Base-by-base conservation (phyloP, 2,329 filamentous ascomycete genomes). In the Aspergillus pseudoterreus region DNA sequence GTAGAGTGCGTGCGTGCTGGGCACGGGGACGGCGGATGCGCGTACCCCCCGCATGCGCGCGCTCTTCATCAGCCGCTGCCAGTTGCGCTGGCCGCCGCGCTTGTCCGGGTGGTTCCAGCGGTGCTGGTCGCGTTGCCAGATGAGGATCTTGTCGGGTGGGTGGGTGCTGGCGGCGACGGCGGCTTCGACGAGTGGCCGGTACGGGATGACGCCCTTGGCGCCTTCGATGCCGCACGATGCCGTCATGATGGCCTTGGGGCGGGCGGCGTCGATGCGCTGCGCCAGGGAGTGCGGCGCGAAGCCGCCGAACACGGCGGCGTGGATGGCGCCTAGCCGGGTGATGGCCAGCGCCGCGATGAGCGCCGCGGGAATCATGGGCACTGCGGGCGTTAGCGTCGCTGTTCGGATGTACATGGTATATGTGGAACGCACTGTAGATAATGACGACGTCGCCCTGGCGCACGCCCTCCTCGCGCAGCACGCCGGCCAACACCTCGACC, bases 341-440 rank as follows among this genome's bases (percentile, higher is more conserved):
- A 88, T 82, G 21, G 92, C 91, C 4, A 96, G 82, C 57, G 94
- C 90, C 9, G 88, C 92, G 55, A 95, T 84, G n/a, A 96, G 69
- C 1, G 91, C 88, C 0, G 90, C 86, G 0, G 92, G 92, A 41
- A 96, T 90, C 92, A 96, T 96, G 49, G 92, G 92, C 92, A 96
- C 87, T 90, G 57, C 21, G n/a, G 19, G 9, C 39, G 15, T 21
- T n/a, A 38, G 35, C 22, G 22, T 22, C 6, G 22, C 1, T 22
- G 22, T 22, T 22, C 6, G 22, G 22, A 6, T 22, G 22, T 22
- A 22, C 6, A 22, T 1, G 22, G 22, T 22, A 6, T 22, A 22
- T 22, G 22, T 22, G 22, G 22, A 22, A 43, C 83, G 67, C 71
- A 89, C 87, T 96, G 71, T 96, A 97, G 24, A 96, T 82, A 57